phyloP scores from a whole-genome alignment of 805 yeast genomes.

The Metschnikowia similis region DNA sequence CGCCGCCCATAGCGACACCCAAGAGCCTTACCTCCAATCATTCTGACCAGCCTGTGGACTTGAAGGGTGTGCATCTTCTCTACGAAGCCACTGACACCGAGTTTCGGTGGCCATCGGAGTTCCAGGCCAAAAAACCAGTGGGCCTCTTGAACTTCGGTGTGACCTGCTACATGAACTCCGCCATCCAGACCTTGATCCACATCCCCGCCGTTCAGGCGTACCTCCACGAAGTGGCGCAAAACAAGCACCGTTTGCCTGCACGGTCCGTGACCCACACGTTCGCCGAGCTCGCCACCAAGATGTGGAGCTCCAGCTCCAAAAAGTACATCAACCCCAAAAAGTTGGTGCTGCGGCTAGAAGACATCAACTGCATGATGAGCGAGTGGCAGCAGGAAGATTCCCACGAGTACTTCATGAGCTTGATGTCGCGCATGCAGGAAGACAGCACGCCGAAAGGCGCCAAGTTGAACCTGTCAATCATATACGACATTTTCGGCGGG shows the following conservation, averaged over 20 bases:
- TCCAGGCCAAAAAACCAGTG: slow-evolving; percentile 48
- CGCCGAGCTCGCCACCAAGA: slow-evolving; percentile 63
- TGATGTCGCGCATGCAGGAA: slow-evolving; percentile 83
- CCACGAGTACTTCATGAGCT: slow-evolving; percentile 93
- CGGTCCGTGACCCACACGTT: slow-evolving; percentile 61
- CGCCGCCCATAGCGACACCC: slow-evolving; percentile 8
- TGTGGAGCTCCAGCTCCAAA: slow-evolving; percentile 47
- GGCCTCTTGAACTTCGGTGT: slow-evolving; percentile 91
- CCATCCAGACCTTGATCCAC: slow-evolving; percentile 86
- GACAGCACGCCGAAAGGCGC: slow-evolving; percentile 89
- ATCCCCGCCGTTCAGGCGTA: slow-evolving; percentile 89
- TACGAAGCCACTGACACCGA: background rate
- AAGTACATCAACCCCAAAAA: slow-evolving; percentile 70
- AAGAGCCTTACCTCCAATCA: background rate
- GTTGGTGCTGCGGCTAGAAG: slow-evolving; percentile 66
- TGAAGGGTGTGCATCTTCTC: background rate
- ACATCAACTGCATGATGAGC: slow-evolving; percentile 93
- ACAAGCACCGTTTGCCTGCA: slow-evolving; percentile 45
- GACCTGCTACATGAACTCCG: slow-evolving; percentile 94
- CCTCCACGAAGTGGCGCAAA: slow-evolving; percentile 57
- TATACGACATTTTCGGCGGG: slow-evolving; percentile 95
- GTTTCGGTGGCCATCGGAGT: slow-evolving; percentile 51
- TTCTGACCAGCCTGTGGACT: slow-evolving; percentile 33
- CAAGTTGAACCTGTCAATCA: slow-evolving; percentile 72
- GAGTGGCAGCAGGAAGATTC: slow-evolving; percentile 98